Base-by-base conservation (phyloP, 495 filamentous ascomycete genomes). In the Aspergillus nidulans region DNA sequence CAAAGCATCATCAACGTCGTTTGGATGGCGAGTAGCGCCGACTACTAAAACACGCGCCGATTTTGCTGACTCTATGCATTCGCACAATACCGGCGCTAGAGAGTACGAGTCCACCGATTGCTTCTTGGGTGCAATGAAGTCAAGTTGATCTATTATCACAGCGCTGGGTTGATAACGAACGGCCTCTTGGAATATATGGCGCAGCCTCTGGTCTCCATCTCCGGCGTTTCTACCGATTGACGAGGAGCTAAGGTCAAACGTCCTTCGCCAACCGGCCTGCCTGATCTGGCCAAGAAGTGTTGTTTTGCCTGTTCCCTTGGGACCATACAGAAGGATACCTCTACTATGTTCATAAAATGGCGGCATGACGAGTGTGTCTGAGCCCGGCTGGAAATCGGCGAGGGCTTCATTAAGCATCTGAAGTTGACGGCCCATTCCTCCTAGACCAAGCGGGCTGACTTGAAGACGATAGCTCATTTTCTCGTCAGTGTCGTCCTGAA, bases 231-330 rank as follows among this genome's bases (percentile, higher is more conserved):
- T 63, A 7, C 67, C 62, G 9, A 83, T 67, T 50, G 81, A 81
- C 50, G 83, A 78, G 25, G 72, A 77, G 36, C 79, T 75, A 32
- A 95, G 76, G 23, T 70, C 75, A 47, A 86, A 78, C 6, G 88
- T 79, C 53, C 79, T 82, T 18, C 80, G 82, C 87, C 87, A 95
- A 51, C 82, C 79, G 8, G 82, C 80, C n/a, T 71, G 69, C 18
- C 80, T 77, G n/a, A 95, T 79, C 48, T 81, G 79, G 24, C 83
- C 63, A 2, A 96, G 69, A 13, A 95, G 72, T 53, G 85, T 72
- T 15, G 82, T 85, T 67, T 95, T 96, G 2, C 91, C 91, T 0
- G 87, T 94, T 55, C 94, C 87, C 60, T 88, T 83, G 47, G 88
- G 82, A 41, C 94, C 90, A 72, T 94, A 83, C 40, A 98, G 75